Base-by-base conservation (phyloP, 768 basidiomycete genomes). In the Saitozyma sp. region DNA sequence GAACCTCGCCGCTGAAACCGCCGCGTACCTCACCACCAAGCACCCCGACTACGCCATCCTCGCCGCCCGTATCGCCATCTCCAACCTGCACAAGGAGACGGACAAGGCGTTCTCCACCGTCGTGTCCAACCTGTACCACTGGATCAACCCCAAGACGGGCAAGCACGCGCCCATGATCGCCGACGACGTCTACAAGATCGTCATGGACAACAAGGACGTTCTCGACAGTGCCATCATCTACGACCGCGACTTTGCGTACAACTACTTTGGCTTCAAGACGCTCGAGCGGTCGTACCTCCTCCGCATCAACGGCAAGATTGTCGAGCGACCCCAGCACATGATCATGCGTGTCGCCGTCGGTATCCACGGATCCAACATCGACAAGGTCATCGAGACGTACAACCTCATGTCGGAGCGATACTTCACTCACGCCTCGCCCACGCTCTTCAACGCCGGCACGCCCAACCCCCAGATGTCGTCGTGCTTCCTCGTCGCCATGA, bases 331-430 rank as follows among this genome's bases (percentile, higher is more conserved):
- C 39, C 96, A 98, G 73, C 96, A 98, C 80, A 91, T 98, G 87
- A 89, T 98, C 79, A 98, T 99, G 96, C 93, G 96, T 79, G 96
- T 99, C 60, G 91, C 96, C 51, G 92, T 98, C 51, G 95, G 95
- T 46, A 93, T 99, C 59, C 95, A 98, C 78, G 94, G 93, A 6
- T 75, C 81, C 9, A 90, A 98, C 78, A 85, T 97, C 59, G 91
- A 95, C 19, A 88, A 87, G 41, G 91, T 88, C 52, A 82, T 97
- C 65, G 88, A 96, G 83, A 96, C 95, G 13, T 82, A 82, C 79
- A 89, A 92, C 71, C 85, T 96, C 66, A 97, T 98, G 94, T 95
- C 91, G 14, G 91, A 97, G 81, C 89, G 93, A 17, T 96, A 91
- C 84, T 99, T 98, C 81, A 99, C 94, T 0, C 96, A 98, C 76